Conservation (phyloP, 148 eudicot genomes). For the Cornus kousa region DNA sequence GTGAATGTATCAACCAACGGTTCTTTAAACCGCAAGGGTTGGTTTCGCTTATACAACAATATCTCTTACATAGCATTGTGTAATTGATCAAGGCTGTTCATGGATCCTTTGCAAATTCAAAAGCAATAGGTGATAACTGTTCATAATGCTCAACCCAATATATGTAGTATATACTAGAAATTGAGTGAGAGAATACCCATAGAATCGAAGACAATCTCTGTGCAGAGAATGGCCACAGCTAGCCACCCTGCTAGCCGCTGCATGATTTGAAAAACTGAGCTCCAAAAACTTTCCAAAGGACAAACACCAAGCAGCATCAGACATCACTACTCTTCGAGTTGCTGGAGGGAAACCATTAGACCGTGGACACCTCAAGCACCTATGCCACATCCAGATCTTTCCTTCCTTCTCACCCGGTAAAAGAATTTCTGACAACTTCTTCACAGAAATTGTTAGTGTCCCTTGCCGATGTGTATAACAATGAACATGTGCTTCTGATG, state of each 20-base stretch:
- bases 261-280: conserved; percentile 98
- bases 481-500: conserved; percentile 93
- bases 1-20: not conserved
- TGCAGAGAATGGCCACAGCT: conserved; percentile 97
- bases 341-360: conserved; percentile 82
- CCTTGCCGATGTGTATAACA: conserved; percentile 98
- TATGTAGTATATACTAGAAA: not conserved
- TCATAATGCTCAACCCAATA: not conserved
- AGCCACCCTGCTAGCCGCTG: conserved; percentile 96
- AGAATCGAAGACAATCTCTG: conserved; percentile 94
- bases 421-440: conserved; percentile 66
- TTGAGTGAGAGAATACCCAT: conserved; percentile 58
- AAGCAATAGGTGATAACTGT: not conserved
- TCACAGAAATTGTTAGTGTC: conserved; percentile 90
- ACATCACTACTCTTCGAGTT: conserved; percentile 88
- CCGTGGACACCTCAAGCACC: conserved; percentile 90
- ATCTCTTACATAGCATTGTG: not conserved
- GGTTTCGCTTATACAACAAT: not conserved
- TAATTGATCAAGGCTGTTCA: not conserved
- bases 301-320: conserved; percentile 99
- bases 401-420: conserved; percentile 89
- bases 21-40: not conserved
- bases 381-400: conserved; percentile 99
- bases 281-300: conserved; percentile 97
- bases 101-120: not conserved